These are phyloP conservation scores for Leptographium procerum DNA, from an alignment of 2,329 filamentous ascomycete species.

Conservation along the genomic window DNA sequence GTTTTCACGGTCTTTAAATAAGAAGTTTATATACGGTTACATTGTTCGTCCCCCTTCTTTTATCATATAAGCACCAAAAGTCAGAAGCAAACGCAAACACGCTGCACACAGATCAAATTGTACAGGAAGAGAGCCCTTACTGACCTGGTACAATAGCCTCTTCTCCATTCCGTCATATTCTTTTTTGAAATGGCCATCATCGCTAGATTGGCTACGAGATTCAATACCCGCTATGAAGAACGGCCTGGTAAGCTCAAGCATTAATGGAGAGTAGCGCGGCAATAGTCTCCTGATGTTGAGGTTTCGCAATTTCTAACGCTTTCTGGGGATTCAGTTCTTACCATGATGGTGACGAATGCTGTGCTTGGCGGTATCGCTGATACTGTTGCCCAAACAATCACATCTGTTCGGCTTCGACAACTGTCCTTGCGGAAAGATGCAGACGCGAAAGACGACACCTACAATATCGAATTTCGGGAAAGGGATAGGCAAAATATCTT, in stretches of 20 bases:
- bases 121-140: slow-evolving; percentile 8
- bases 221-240: slow-evolving; percentile 88
- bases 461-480: slow-evolving; percentile 82
- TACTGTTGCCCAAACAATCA: slow-evolving; percentile 88
- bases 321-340: slow-evolving; percentile 52
- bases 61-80: neutral
- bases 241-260: slow-evolving; percentile 55
- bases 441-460: slow-evolving; percentile 52
- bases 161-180: slow-evolving; percentile 76
- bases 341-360: slow-evolving; percentile 98
- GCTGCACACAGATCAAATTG: slow-evolving; percentile 2
- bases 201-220: slow-evolving; percentile 70
- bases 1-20: slow-evolving; percentile 54
- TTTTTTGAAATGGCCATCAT: slow-evolving; percentile 81
- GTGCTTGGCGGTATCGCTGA: slow-evolving; percentile 92
- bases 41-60: slow-evolving; percentile 34
- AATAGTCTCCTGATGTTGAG: neutral
- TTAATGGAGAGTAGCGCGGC: neutral
- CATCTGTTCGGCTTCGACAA: slow-evolving; percentile 63
- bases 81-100: neutral
- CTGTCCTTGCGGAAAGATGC: slow-evolving; percentile 49
- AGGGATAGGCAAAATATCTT: slow-evolving; percentile 70
- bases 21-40: slow-evolving; percentile 61
- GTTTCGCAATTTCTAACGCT: neutral
- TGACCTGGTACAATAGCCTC: slow-evolving; percentile 45